phyloP scores from a whole-genome alignment of 805 yeast genomes.

The Yarrowia sp. region DNA sequence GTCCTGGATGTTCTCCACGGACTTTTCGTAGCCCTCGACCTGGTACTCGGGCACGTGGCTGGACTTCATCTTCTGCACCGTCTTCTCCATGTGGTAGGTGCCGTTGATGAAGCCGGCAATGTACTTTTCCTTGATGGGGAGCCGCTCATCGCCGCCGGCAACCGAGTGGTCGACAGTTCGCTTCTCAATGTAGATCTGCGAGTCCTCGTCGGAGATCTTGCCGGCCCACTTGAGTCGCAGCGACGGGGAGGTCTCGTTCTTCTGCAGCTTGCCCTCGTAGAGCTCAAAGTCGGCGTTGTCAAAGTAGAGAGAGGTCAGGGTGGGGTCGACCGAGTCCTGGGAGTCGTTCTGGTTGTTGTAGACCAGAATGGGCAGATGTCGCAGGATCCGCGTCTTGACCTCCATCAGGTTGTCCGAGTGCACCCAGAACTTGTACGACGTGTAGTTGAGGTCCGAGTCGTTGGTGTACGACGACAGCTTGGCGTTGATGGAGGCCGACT shows the following conservation, averaged over 20 bases:
- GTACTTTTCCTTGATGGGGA: constrained; percentile 80
- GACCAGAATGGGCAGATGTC: constrained; percentile 90
- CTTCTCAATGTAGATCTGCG: constrained; percentile 82
- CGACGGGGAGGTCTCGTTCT: constrained; percentile 72
- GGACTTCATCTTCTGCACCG: constrained; percentile 66
- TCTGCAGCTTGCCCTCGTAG: constrained; percentile 82
- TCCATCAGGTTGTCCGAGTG: constrained; percentile 98
- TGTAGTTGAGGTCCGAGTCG: constrained; percentile 51
- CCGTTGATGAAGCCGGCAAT: constrained; percentile 74
- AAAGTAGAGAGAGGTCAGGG: constrained; percentile 84
- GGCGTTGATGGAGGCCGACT: constrained; percentile 51
- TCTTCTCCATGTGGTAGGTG: constrained; percentile 57
- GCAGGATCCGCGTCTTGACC: constrained; percentile 91
- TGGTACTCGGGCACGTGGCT: constrained; percentile 62
- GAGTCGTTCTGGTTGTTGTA: constrained; percentile 64
- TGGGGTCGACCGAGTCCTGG: constrained; percentile 65
- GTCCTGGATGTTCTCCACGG: constrained; percentile 65
- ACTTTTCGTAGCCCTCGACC: constrained; percentile 59
- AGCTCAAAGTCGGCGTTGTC: constrained; percentile 84
- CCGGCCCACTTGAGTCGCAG: constrained; percentile 93
- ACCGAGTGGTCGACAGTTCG: constrained; percentile 63
- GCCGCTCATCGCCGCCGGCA: constrained; percentile 55
- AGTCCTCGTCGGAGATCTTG: constrained; percentile 66
- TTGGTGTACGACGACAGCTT: constrained; percentile 47
- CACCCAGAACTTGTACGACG: constrained; percentile 88